phyloP scores from a whole-genome alignment of 2,329 filamentous ascomycete genomes.

The Xylariaceae sp. region DNA sequence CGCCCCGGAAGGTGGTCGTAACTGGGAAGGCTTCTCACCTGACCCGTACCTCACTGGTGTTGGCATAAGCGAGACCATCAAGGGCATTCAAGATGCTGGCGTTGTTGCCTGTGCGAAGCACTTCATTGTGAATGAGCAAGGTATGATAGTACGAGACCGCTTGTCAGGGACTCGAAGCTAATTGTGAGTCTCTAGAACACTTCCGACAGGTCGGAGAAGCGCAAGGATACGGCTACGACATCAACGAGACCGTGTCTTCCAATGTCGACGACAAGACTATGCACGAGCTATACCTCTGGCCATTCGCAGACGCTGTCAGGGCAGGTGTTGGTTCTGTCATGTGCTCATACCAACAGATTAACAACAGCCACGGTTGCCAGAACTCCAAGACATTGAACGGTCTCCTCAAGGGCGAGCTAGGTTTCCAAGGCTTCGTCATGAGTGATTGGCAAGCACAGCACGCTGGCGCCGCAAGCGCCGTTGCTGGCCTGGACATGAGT shows the following conservation, averaged over 20 bases:
- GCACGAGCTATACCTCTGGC: slow-evolving; percentile 75
- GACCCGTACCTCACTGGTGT: slow-evolving; percentile 73
- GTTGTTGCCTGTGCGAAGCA: slow-evolving; percentile 77
- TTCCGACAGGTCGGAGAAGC: slow-evolving; percentile 62
- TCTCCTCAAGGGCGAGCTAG: slow-evolving; percentile 72
- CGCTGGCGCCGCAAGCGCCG: slow-evolving; percentile 59
- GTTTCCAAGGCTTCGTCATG: slow-evolving; percentile 77
- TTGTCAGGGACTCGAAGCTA: slow-evolving; percentile 7
- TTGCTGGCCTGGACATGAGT: slow-evolving; percentile 78
- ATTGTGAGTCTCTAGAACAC: slow-evolving; percentile 50
- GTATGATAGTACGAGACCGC: slow-evolving; percentile 24
- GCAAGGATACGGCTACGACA: slow-evolving; percentile 55
- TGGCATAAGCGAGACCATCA: slow-evolving; percentile 67
- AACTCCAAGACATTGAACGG: slow-evolving; percentile 74
- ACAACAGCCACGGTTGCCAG: slow-evolving; percentile 76
- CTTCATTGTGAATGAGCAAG: slow-evolving; percentile 65
- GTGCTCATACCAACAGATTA: slow-evolving; percentile 73
- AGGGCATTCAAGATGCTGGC: slow-evolving; percentile 74
- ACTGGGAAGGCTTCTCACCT: slow-evolving; percentile 68
- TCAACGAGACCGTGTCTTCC: slow-evolving; percentile 54
- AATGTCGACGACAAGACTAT: slow-evolving; percentile 70
- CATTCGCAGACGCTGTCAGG: slow-evolving; percentile 67
- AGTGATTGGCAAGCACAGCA: slow-evolving; percentile 79
- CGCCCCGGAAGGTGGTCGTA: slow-evolving; percentile 61
- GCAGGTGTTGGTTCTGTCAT: slow-evolving; percentile 62